Base-by-base conservation (phyloP, 805 yeast species). In the Lachancea sp. region DNA sequence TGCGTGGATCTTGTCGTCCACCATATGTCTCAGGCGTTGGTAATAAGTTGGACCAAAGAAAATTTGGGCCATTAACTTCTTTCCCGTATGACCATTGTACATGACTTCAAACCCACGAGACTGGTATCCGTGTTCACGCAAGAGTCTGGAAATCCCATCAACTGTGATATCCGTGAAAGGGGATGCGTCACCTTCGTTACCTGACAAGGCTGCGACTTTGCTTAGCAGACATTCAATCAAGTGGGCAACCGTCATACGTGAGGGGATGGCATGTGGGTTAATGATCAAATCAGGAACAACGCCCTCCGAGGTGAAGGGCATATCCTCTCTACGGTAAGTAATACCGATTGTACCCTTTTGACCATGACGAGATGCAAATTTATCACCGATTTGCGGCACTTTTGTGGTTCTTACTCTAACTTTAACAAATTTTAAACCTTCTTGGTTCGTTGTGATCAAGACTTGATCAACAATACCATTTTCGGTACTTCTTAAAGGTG, bases 341-440 rank as follows among this genome's bases (percentile, higher is more conserved):
- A 92, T 92, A 80, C 99, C 99, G 66, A 92, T 89, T 16, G 98
- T 92, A 82, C 99, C 99, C 71, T 92, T 92, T 69, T 92, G 99
- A 64, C 99, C 99, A 74, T 92, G 98, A 70, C 98, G 85, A 30
- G 97, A 90, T 5, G 99, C 97, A 68, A 92, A 92, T 68, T 92
- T 92, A 68, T 92, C 99, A 67, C 99, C 99, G 67, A 92, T 90
- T 68, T 92, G 99, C 9, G 99, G 99, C 34, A 90, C 75, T 68
- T 94, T 92, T 3, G 99, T 92, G 1, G 98, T 92, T 75, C 99
- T 85, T 87, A 94, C 92, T 69, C 99, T 80, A 35, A 92, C 97
- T 69, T 92, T 92, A 39, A 92, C 97, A 54, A 92, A 94, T 59
- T 89, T 86, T 65, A 95, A 76, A 48, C 99, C 99, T 65, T 92